A percentile compares a stretch with the other conserved stretches of the same genome.
These are phyloP conservation scores for Vachellia pachyceras DNA, from an alignment of 306 rosid genomes.

Conservation along the genomic window DNA sequence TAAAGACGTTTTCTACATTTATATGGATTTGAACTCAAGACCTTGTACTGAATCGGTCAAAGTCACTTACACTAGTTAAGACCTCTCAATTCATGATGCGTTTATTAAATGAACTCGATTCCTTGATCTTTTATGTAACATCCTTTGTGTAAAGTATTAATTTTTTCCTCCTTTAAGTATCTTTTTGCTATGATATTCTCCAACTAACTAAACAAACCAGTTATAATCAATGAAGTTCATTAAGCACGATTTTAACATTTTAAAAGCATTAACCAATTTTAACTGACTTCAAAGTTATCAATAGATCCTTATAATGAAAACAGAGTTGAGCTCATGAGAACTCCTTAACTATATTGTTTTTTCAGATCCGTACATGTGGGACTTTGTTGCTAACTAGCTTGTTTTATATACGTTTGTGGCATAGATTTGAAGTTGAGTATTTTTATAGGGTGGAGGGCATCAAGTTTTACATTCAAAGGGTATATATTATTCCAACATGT, in stretches of 20 bases:
- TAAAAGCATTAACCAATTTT: background rate
- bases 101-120: no score
- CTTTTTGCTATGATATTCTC: background rate
- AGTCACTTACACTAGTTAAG: no score
- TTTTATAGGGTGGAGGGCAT: background rate
- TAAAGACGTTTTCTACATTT: no score
- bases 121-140: no score
- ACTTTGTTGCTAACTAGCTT: background rate
- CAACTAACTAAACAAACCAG: background rate
- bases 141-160: background rate
- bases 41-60: no score
- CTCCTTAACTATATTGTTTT: background rate
- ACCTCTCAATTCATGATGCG: no score
- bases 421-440: no score
- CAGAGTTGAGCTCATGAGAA: background rate
- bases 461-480: no score
- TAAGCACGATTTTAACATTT: background rate
- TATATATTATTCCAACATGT: no score
- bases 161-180: background rate
- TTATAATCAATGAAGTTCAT: background rate
- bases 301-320: background rate
- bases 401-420: no score
- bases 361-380: background rate
- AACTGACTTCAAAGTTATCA: background rate
- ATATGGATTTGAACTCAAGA: no score